These are phyloP conservation scores for Apiospora hydei DNA, from an alignment of 2,329 filamentous ascomycete genomes.

Conservation along the genomic window DNA sequence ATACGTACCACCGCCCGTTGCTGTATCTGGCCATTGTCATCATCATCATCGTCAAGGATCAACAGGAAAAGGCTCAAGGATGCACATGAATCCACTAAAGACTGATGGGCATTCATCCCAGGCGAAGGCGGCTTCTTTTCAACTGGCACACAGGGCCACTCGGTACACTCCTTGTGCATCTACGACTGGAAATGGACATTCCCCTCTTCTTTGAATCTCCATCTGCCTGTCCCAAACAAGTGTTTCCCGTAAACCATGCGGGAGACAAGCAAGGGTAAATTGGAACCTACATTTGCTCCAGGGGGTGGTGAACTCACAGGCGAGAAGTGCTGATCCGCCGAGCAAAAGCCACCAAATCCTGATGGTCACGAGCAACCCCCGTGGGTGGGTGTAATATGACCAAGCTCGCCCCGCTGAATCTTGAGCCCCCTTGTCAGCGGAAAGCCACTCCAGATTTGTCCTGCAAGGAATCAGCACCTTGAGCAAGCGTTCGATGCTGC, in stretches of 20 bases:
- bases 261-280: constrained; percentile 3
- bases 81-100: constrained; percentile 15
- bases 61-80: constrained; percentile 11
- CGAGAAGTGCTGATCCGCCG: neutral
- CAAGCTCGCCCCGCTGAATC: constrained; percentile 20
- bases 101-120: constrained; percentile 26
- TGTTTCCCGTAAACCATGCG: constrained; percentile 28
- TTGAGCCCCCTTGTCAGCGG: constrained; percentile 19
- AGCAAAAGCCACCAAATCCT: constrained; percentile 12
- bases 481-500: constrained; percentile 19
- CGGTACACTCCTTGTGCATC: constrained; percentile 34
- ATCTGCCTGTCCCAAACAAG: constrained; percentile 29
- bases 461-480: constrained; percentile 22
- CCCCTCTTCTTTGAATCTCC: constrained; percentile 30
- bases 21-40: neutral
- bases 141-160: constrained; percentile 30
- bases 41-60: constrained; percentile 13
- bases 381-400: constrained; percentile 15
- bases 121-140: constrained; percentile 21
- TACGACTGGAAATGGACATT: constrained; percentile 29
- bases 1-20: neutral
- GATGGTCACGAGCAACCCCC: constrained; percentile 9
- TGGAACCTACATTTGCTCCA: constrained; percentile 21
- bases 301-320: constrained; percentile 7
- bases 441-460: constrained; percentile 21